phyloP scores from a whole-genome alignment of 2,329 filamentous ascomycete genomes.

The Ambrosiella beaveri region DNA sequence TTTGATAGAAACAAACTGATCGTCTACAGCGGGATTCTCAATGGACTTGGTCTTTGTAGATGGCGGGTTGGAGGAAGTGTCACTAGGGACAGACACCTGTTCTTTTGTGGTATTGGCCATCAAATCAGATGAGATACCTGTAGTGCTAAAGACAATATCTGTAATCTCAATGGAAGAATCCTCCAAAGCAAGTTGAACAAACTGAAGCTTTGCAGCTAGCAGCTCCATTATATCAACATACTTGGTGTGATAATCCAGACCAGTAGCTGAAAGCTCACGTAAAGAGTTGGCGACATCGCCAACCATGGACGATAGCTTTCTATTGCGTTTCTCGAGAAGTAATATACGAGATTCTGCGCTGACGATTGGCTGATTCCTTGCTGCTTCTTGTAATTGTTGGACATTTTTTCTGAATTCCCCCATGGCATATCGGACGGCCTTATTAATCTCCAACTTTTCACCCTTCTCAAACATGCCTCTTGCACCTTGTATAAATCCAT shows the following conservation, averaged over 20 bases:
- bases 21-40: too few relatives aligned
- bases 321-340: constrained; percentile 47
- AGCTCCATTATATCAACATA: constrained; percentile 38
- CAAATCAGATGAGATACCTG: constrained; percentile 17
- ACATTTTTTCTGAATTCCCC: constrained; percentile 66
- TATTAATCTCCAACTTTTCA: constrained; percentile 64
- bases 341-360: background rate
- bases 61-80: too few relatives aligned
- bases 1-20: too few relatives aligned
- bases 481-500: constrained; percentile 57
- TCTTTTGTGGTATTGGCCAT: constrained; percentile 10
- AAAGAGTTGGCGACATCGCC: constrained; percentile 48
- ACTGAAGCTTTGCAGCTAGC: constrained; percentile 44
- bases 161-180: constrained; percentile 27
- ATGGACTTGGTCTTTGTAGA: too few relatives aligned
- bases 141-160: background rate
- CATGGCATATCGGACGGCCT: constrained; percentile 64
- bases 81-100: too few relatives aligned
- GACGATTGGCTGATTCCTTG: constrained; percentile 13
- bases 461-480: constrained; percentile 56
- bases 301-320: constrained; percentile 48
- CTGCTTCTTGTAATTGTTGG: constrained; percentile 22
- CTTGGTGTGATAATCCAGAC: constrained; percentile 31
- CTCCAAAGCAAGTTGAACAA: constrained; percentile 44
- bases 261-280: constrained; percentile 37